Evolutionary conservation across 345 rosid genomes (phyloP).

Genomic region (Linum trigynum): DNA sequence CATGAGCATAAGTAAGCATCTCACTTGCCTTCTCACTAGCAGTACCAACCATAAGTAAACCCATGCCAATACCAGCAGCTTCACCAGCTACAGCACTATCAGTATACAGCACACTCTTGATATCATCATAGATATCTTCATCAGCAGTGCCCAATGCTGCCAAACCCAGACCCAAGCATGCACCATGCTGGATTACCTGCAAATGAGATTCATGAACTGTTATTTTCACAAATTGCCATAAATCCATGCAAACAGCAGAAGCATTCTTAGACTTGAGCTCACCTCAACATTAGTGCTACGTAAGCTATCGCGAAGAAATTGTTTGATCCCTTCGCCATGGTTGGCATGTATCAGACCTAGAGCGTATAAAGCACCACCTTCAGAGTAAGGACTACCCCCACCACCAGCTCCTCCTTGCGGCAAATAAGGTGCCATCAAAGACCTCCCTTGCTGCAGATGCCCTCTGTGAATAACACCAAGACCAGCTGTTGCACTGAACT

Average conservation of each 20-base stretch:
- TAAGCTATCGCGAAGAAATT: conserved; percentile 88
- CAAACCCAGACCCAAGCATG: conserved; percentile 98
- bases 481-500: conserved; percentile 98
- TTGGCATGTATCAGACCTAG: conserved; percentile 97
- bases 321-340: conserved; percentile 98
- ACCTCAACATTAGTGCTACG: conserved; percentile 90
- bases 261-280: conserved; percentile 10
- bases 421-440: conserved; percentile 94
- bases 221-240: background rate
- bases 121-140: conserved; percentile 86
- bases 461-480: conserved; percentile 99
- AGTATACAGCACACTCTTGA: conserved; percentile 70
- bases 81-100: conserved; percentile 99
- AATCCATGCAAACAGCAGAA: background rate
- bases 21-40: conserved; percentile 94
- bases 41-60: conserved; percentile 96
- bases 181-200: conserved; percentile 99
- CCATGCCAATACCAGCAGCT: conserved; percentile 99
- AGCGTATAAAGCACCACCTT: conserved; percentile 99
- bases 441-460: conserved; percentile 92
- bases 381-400: conserved; percentile 96
- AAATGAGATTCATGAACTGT: conserved; percentile 11
- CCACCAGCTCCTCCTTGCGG: conserved; percentile 97
- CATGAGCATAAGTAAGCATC: conserved; percentile 98
- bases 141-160: conserved; percentile 98